Evolutionary conservation across 768 basidiomycete species (phyloP), one percentile per base, ranked within the genome.

Genomic region (Russula griseocarnosa): DNA sequence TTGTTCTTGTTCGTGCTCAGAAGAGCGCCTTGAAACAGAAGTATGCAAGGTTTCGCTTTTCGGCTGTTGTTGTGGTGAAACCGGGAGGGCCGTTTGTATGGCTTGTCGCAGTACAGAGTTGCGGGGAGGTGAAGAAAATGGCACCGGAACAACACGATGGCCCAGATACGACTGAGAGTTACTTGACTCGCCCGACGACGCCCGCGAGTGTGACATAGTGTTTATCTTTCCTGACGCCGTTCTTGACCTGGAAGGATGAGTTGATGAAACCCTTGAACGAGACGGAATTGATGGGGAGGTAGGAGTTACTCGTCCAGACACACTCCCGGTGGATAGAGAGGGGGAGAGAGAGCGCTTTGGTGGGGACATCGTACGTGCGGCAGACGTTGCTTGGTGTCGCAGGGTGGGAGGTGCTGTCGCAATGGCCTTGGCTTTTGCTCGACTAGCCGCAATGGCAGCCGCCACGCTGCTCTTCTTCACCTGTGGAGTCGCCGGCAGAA

Each of bases 401-500:
- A 91, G 78, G 56, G 83, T 82, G 4, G 92, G 92, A 22, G 92
- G 92, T 10, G 90, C 88, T 36, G 81, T 86, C 3, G 92, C 90
- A 65, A 91, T 91, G 24, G 84, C 87, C 70, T 86, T 92, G 18
- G 91, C 90, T 72, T 92, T 95, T 18, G 88, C 91, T 26, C 93
- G 83, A 72, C 90, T 94, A 24, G 94, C 92, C 46, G 94, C 94
- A 69, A 95, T 90, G 26, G 91, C 85, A 10, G 93, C 90, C 46
- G 90, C 87, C 60, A 94, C 79, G 62, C 90, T 92, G 51, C 83
- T 84, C 74, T 94, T 94, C 77, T 93, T 94, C 58, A 74, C 73
- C 58, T 83, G 82, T 3, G 79, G 73, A 3, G 82, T 79, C 34
- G 81, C 76, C 28, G 79, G 71, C 0, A 79, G 69, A 42, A 70